Percentiles rank a stretch among this genome's conserved stretches.
Evolutionary conservation across 1,284 basidiomycete genomes (phyloP).

Genomic region (Lentinus polychrous): DNA sequence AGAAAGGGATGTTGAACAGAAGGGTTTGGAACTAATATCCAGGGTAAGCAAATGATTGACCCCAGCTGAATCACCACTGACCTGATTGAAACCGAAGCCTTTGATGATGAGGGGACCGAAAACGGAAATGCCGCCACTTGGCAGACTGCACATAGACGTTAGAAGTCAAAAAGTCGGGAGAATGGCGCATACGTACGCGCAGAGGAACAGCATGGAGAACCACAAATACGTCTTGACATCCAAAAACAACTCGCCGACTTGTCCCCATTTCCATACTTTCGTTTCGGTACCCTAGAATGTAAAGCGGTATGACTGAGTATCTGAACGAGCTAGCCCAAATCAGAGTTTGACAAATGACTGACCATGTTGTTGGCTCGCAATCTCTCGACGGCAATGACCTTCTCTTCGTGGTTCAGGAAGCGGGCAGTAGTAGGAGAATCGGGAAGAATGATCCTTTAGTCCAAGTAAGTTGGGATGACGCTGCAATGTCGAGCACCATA

Average conservation of each 20-base stretch:
- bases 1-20: constrained; percentile 43
- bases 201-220: constrained; percentile 34
- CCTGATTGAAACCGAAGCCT: constrained; percentile 24
- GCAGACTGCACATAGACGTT: constrained; percentile 26
- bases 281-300: constrained; percentile 31
- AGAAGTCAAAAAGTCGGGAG: not conserved
- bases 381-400: constrained; percentile 36
- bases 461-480: not conserved
- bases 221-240: constrained; percentile 41
- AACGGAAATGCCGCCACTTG: constrained; percentile 33
- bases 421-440: constrained; percentile 32
- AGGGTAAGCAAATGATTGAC: not conserved
- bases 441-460: constrained; percentile 30
- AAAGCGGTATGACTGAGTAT: too few relatives aligned
- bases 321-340: not conserved
- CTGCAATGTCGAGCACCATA: not conserved
- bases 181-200: constrained; percentile 23
- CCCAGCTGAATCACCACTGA: constrained; percentile 3
- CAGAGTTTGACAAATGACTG: not conserved
- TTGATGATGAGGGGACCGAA: constrained; percentile 40
- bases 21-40: constrained; percentile 32
- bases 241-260: constrained; percentile 32
- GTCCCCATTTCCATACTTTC: constrained; percentile 39
- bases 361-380: constrained; percentile 34
- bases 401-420: constrained; percentile 34